A percentile compares a stretch with the other conserved stretches of the same genome.
Evolutionary conservation across 2,329 filamentous ascomycete species (phyloP).

Genomic region (Aureobasidium lini): DNA sequence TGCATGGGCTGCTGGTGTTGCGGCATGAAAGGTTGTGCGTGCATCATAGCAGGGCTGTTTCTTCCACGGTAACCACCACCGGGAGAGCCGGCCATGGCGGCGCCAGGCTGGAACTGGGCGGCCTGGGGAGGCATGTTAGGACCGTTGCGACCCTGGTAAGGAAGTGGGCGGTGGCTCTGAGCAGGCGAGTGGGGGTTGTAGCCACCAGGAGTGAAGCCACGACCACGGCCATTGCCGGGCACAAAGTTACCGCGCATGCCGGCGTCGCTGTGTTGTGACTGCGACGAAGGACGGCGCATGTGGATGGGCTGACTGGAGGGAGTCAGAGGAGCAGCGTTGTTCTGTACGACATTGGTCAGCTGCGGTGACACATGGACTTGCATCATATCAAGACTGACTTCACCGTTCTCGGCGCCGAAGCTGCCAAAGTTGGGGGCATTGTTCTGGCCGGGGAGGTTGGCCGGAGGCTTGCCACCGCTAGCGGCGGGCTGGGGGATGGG

Average conservation of each 20-base stretch:
- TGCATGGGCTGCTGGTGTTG: slow-evolving; percentile 52
- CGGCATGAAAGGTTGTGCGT: slow-evolving; percentile 59
- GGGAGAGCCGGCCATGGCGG: slow-evolving; percentile 29
- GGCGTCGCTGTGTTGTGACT: slow-evolving; percentile 70
- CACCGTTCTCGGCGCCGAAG: slow-evolving; percentile 61
- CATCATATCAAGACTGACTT: slow-evolving; percentile 58
- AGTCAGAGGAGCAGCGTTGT: slow-evolving; percentile 38
- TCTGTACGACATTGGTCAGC: slow-evolving; percentile 12
- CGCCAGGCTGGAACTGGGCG: slow-evolving; percentile 23
- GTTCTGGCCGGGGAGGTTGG: slow-evolving; percentile 61
- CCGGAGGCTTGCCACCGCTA: slow-evolving; percentile 76
- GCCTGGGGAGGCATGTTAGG: slow-evolving; percentile 46
- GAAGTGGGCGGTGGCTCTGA: slow-evolving; percentile 43
- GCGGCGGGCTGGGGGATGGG: slow-evolving; percentile 85
- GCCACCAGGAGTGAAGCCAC: slow-evolving; percentile 44
- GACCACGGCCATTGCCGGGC: slow-evolving; percentile 40
- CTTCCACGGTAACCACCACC: slow-evolving; percentile 38
- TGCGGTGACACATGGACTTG: not conserved
- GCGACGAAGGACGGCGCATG: slow-evolving; percentile 77
- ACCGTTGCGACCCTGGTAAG: slow-evolving; percentile 43
- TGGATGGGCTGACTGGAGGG: slow-evolving; percentile 64
- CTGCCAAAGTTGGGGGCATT: slow-evolving; percentile 75
- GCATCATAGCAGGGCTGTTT: slow-evolving; percentile 50
- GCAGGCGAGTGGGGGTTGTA: slow-evolving; percentile 49
- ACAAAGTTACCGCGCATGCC: slow-evolving; percentile 36